A percentile compares a stretch with the other conserved stretches of the same genome.
These are phyloP conservation scores for Zelopaecilomyces penicillatus DNA, from an alignment of 2,329 filamentous ascomycete genomes.

Conservation along the genomic window DNA sequence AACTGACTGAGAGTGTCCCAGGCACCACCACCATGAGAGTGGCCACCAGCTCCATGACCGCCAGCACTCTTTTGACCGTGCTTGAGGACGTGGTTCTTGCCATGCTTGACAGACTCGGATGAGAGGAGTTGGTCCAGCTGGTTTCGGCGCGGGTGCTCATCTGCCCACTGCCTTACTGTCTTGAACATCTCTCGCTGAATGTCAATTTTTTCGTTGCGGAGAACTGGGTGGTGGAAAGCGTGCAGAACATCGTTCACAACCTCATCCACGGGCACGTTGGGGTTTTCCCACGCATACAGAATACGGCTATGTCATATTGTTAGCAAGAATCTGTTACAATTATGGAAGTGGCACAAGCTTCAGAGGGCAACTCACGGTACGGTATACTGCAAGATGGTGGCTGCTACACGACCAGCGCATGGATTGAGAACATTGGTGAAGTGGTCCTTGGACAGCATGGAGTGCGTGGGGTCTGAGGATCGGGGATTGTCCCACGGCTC, in stretches of 20 bases:
- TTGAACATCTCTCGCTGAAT: conserved; percentile 85
- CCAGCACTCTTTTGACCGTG: conserved; percentile 20
- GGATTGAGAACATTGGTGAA: conserved; percentile 74
- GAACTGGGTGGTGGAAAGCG: conserved; percentile 84
- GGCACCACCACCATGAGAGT: conserved; percentile 34
- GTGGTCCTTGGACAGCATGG: conserved; percentile 76
- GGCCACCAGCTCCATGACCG: conserved; percentile 14
- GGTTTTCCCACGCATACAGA: conserved; percentile 88
- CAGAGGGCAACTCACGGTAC: conserved; percentile 52
- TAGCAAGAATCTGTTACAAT: too few species aligned
- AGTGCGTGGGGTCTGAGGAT: conserved; percentile 74
- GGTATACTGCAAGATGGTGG: conserved; percentile 74
- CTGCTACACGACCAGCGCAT: conserved; percentile 64
- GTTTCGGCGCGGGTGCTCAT: conserved; percentile 57
- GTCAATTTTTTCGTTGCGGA: conserved; percentile 66
- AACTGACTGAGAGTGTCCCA: conserved; percentile 32
- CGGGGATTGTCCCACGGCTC: conserved; percentile 71
- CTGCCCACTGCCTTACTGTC: conserved; percentile 73
- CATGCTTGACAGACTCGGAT: conserved; percentile 72
- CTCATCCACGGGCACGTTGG: conserved; percentile 71
- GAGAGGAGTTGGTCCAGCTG: conserved; percentile 68
- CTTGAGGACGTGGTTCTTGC: conserved; percentile 65
- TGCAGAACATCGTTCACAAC: conserved; percentile 72
- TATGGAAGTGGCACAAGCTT: too few species aligned
- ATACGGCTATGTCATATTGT: conserved; percentile 46